A percentile compares a stretch with the other conserved stretches of the same genome.
Evolutionary conservation across 75 land plant genomes (phyloP).

Genomic region (Cunninghamia lanceolata): DNA sequence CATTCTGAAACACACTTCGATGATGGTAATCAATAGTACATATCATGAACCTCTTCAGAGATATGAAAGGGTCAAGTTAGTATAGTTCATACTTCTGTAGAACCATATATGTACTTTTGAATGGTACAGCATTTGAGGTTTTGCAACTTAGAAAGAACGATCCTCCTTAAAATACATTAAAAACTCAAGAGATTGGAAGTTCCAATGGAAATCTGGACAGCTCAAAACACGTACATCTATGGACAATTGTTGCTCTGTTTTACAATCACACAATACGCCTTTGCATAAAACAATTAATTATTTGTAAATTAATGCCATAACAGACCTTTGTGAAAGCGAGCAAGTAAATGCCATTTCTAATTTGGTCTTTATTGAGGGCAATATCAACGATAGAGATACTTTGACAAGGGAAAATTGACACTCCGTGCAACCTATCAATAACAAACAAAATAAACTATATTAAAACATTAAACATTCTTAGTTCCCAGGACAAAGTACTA

Average conservation of each 20-base stretch:
- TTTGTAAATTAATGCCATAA: background rate
- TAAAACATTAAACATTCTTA: slow-evolving; percentile 1
- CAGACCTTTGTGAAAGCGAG: background rate
- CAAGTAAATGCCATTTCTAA: background rate
- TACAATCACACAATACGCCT: background rate
- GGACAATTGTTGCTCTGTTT: background rate
- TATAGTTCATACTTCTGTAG: background rate
- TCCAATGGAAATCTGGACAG: background rate
- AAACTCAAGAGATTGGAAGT: background rate
- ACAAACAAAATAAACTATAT: slow-evolving; percentile 1
- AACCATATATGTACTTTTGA: background rate
- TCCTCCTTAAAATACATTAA: background rate
- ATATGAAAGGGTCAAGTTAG: too few species aligned
- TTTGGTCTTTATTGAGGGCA: background rate
- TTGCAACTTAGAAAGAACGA: background rate
- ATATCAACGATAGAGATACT: slow-evolving; percentile 64
- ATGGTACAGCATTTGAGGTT: background rate
- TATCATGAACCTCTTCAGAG: background rate
- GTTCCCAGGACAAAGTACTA: background rate
- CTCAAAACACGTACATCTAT: background rate
- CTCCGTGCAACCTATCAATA: slow-evolving; percentile 75
- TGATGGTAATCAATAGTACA: background rate
- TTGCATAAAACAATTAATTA: background rate
- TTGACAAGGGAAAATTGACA: slow-evolving; percentile 77
- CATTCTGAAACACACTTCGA: background rate